Conservation (phyloP, 306 rosid genomes). For the Pterocarpus macrocarpus region DNA sequence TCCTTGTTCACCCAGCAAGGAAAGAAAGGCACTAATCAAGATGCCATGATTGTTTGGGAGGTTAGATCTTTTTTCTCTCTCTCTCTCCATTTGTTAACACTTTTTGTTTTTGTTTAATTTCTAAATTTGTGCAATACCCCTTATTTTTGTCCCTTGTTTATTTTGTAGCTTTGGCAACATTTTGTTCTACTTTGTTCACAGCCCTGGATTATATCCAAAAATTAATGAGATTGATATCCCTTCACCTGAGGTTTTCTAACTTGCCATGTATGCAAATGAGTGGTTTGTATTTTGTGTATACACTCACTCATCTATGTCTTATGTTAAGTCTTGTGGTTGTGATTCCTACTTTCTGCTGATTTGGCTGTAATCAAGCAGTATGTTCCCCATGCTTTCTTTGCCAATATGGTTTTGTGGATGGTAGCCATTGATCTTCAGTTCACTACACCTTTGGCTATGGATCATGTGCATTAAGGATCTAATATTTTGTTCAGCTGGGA, state of each 20-base stretch:
- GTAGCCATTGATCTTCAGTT: constrained; percentile 31
- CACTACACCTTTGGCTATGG: constrained; percentile 1
- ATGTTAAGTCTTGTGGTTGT: background rate
- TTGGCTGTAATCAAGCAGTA: constrained; percentile 1
- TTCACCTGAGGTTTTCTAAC: constrained; percentile 18
- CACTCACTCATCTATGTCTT: background rate
- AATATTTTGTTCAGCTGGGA: constrained; percentile 9
- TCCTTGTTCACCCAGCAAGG: constrained; percentile 96
- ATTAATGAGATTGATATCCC: constrained; percentile 13
- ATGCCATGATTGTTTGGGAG: constrained; percentile 99
- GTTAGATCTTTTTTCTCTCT: constrained; percentile 54
- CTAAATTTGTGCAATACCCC: background rate
- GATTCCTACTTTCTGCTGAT: constrained; percentile 9
- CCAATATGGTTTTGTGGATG: constrained; percentile 29
- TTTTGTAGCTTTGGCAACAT: constrained; percentile 2
- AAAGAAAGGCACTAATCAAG: constrained; percentile 96
- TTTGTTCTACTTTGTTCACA: constrained; percentile 38
- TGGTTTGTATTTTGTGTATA: background rate
- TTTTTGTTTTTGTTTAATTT: background rate
- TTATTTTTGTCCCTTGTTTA: background rate
- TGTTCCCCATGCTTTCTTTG: constrained; percentile 21
- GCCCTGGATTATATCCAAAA: constrained; percentile 15
- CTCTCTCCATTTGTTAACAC: background rate
- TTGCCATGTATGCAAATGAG: constrained; percentile 10
- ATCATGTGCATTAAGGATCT: constrained; percentile 30